Percentiles rank a stretch among this genome's conserved stretches.
phyloP scores from a whole-genome alignment of 2,329 filamentous ascomycete genomes.

The Scedosporium aurantiacum region DNA sequence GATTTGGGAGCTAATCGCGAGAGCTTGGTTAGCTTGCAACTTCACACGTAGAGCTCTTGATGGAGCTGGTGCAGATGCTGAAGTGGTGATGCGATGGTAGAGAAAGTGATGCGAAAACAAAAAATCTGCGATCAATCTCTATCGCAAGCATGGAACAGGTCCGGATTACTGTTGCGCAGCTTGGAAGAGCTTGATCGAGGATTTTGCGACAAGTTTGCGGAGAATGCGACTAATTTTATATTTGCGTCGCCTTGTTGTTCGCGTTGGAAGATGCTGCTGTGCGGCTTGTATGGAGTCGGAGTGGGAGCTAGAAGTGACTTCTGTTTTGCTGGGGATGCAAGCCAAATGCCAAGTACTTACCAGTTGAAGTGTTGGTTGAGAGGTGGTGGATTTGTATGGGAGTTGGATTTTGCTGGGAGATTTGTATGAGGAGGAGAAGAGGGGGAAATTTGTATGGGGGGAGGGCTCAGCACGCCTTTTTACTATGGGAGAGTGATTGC shows the following conservation, averaged over 20 bases:
- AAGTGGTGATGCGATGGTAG: neutral
- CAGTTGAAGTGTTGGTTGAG: slow-evolving; percentile 33
- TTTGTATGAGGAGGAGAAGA: slow-evolving; percentile 52
- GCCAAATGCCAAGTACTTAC: slow-evolving; percentile 41
- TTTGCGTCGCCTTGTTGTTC: neutral
- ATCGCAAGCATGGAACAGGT: neutral
- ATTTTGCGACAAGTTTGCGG: neutral
- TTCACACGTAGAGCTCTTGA: neutral
- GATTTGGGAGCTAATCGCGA: neutral
- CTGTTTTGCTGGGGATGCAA: slow-evolving; percentile 15
- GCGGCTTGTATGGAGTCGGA: slow-evolving; percentile 1
- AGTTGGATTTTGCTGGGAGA: slow-evolving; percentile 40
- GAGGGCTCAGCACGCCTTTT: slow-evolving; percentile 47
- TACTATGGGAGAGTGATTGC: slow-evolving; percentile 55
- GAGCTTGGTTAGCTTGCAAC: slow-evolving; percentile 5
- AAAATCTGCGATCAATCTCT: neutral
- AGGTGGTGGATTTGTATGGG: slow-evolving; percentile 37
- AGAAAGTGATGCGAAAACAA: neutral
- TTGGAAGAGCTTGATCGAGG: neutral
- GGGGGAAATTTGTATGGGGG: slow-evolving; percentile 44
- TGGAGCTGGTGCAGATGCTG: neutral
- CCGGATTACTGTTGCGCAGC: neutral
- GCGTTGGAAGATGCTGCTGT: slow-evolving; percentile 1
- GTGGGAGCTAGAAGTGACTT: slow-evolving; percentile 15
- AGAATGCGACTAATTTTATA: neutral